Conservation (phyloP, 768 basidiomycete genomes). For the Thelephora ganbajun region DNA sequence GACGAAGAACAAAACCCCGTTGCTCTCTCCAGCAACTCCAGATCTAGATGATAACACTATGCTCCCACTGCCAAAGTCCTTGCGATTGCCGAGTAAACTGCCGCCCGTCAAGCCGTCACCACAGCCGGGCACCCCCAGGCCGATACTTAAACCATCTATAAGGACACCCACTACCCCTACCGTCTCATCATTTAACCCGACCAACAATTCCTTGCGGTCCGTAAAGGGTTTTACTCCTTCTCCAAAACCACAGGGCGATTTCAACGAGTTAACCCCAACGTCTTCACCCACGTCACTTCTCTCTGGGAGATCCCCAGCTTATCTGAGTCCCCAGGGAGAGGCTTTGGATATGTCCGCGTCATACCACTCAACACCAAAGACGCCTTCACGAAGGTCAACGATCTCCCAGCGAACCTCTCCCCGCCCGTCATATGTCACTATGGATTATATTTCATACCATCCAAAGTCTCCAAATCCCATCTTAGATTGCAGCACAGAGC, state of each 20-base stretch:
- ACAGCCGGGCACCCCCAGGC: neutral
- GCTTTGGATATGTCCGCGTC: neutral
- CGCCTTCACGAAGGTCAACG: too few relatives aligned
- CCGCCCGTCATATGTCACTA: too few relatives aligned
- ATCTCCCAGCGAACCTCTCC: too few relatives aligned
- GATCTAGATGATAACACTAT: neutral
- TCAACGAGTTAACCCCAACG: neutral
- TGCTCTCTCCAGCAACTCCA: conserved; percentile 6
- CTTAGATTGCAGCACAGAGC: too few relatives aligned
- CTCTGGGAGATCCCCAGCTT: neutral
- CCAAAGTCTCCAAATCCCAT: too few relatives aligned
- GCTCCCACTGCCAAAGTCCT: neutral
- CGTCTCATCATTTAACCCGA: neutral
- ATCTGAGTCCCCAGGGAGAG: neutral
- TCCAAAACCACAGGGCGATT: neutral
- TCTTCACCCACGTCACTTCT: neutral
- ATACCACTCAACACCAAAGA: neutral
- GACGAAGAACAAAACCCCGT: conserved; percentile 26
- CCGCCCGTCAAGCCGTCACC: neutral
- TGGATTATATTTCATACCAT: too few relatives aligned
- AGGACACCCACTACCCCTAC: neutral
- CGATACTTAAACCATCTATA: conserved; percentile 2
- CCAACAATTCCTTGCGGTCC: conserved; percentile 2
- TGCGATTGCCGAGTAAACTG: neutral
- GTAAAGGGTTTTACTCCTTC: neutral